Evolutionary conservation across 1,284 basidiomycete species (phyloP), one percentile per base, ranked within the genome.

Genomic region (Ustilago esculenta): DNA sequence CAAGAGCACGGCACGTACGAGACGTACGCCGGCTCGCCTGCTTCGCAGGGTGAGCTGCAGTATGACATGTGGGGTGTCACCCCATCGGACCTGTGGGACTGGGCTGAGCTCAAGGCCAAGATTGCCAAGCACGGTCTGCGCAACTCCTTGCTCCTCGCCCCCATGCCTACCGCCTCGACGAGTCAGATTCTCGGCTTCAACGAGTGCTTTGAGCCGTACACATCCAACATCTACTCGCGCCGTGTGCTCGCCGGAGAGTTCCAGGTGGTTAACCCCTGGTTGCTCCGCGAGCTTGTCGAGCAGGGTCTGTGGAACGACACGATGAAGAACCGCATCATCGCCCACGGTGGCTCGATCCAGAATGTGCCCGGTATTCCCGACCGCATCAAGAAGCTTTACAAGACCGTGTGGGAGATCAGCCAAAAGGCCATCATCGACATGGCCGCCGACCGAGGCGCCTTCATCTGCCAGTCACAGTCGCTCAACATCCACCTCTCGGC

Each of bases 301-400:
- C 90, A 90, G 57, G 90, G 90, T 40, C 87, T 98, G 14, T 99
- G 96, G 96, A 88, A 97, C 81, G 95, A 99, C 79, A 88, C 92
- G 80, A 98, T 98, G 95, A 97, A 97, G 88, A 96, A 98, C 85
- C 90, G 92, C 86, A 93, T 98, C 84, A 98, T 99, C 74, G 96
- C 96, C 8, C 90, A 96, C 84, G 91, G 94, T 79, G 95, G 82
- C 37, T 97, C 94, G 12, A 87, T 99, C 53, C 95, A 98, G 66
- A 79, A 81, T 56, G 72, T 81, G 24, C 74, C 79, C 50, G 81
- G 77, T 32, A 81, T 82, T 40, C 81, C 81, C 20, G 77, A 81
- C 58, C 66, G 72, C 20, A 77, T 82, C 69, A 83, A 98, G 86
- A 90, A 91, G 5, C 92, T 97, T 83, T 97, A 96, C 87, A 96